phyloP scores from a whole-genome alignment of 441 rosid species.

The Daphne laureola region DNA sequence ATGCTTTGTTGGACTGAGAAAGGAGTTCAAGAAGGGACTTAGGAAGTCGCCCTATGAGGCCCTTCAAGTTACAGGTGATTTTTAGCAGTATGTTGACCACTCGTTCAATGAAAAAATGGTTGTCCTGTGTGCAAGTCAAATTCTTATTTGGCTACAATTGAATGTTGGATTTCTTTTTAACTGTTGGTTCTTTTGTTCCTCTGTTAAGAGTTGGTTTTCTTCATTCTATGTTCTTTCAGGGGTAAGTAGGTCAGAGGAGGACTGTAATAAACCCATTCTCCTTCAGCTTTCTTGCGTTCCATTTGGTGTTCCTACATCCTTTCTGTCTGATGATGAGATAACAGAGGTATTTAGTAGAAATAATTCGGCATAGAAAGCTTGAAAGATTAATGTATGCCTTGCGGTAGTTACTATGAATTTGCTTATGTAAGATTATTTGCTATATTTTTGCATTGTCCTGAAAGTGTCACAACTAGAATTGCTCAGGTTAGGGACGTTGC shows the following conservation, averaged over 20 bases:
- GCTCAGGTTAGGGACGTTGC: too few species aligned
- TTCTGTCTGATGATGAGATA: conserved; percentile 33
- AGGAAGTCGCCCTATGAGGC: conserved; percentile 30
- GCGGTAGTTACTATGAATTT: too few species aligned
- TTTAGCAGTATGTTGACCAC: neutral
- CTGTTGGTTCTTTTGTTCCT: neutral
- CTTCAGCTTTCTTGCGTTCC: conserved; percentile 27
- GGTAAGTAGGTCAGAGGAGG: conserved; percentile 19
- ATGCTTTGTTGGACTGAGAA: conserved; percentile 43
- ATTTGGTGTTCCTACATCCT: conserved; percentile 25
- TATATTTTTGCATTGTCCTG: neutral
- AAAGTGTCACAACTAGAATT: too few species aligned
- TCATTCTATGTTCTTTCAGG: conserved; percentile 20
- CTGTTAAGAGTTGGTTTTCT: neutral
- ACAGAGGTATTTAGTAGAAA: conserved; percentile 30
- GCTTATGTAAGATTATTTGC: neutral
- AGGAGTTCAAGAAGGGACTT: conserved; percentile 18
- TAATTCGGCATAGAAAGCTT: neutral
- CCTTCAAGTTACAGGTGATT: conserved; percentile 37
- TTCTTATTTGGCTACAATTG: neutral
- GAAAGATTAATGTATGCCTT: too few species aligned
- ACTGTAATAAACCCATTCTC: conserved; percentile 18
- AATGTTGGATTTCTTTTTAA: neutral
- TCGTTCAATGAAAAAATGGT: neutral
- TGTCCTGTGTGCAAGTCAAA: neutral